phyloP scores from a whole-genome alignment of 306 rosid genomes.

The Parietaria judaica region DNA sequence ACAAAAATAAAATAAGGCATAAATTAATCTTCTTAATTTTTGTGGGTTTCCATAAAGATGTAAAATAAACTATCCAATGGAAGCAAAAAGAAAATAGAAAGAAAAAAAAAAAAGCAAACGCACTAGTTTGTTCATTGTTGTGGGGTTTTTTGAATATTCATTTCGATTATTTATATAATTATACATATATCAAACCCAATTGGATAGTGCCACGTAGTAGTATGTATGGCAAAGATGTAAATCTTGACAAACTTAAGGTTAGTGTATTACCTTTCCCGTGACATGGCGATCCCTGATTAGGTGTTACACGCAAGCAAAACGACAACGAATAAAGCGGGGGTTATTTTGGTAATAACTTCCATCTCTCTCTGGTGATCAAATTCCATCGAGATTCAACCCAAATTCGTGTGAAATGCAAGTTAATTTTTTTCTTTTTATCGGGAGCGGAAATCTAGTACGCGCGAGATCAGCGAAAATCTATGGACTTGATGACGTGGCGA shows the following conservation, averaged over 20 bases:
- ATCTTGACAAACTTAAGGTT: slow-evolving; percentile 13
- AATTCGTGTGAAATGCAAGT: slow-evolving; percentile 48
- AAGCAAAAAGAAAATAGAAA: background rate
- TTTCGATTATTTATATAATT: background rate
- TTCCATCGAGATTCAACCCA: slow-evolving; percentile 50
- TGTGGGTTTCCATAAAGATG: slow-evolving; percentile 13
- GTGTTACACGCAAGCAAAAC: background rate
- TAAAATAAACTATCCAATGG: slow-evolving; percentile 30
- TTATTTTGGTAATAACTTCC: slow-evolving; percentile 13
- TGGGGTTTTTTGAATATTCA: slow-evolving; percentile 19
- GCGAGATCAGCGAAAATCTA: background rate
- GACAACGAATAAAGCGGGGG: slow-evolving; percentile 9
- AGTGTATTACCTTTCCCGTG: background rate
- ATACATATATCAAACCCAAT: slow-evolving; percentile 5
- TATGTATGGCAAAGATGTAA: slow-evolving; percentile 16
- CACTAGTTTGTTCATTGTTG: slow-evolving; percentile 23
- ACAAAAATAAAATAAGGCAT: background rate
- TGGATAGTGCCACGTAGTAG: slow-evolving; percentile 27
- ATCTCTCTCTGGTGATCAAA: slow-evolving; percentile 33
- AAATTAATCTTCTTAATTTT: background rate
- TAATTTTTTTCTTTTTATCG: slow-evolving; percentile 1
- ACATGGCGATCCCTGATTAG: background rate
- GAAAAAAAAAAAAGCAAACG: slow-evolving; percentile 29
- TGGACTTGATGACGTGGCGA: slow-evolving; percentile 4
- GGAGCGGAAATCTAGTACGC: slow-evolving; percentile 13